These are phyloP conservation scores for Microdochium nivale DNA, from an alignment of 2,329 filamentous ascomycete species.

Conservation along the genomic window DNA sequence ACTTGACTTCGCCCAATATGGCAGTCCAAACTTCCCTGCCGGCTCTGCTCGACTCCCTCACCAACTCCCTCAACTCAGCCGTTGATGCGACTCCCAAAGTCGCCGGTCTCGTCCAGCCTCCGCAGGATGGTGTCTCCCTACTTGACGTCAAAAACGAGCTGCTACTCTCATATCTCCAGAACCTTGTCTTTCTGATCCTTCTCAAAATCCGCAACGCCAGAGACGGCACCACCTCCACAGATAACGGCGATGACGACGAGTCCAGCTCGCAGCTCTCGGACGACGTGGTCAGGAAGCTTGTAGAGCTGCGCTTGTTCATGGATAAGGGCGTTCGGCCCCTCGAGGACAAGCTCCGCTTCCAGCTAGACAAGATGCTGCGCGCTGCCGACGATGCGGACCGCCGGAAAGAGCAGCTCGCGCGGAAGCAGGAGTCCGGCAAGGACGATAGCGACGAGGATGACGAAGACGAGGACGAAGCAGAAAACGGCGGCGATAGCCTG, in stretches of 20 bases:
- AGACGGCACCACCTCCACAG: constrained; percentile 14
- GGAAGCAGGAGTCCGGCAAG: constrained; percentile 17
- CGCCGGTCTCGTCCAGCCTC: constrained; percentile 53
- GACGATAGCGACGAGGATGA: constrained; percentile 22
- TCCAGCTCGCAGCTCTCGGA: constrained; percentile 40
- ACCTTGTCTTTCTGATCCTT: constrained; percentile 80
- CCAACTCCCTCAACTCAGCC: constrained; percentile 51
- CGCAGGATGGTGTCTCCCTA: constrained; percentile 81
- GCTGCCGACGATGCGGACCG: constrained; percentile 69
- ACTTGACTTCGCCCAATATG: constrained; percentile 24
- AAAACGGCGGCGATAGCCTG: constrained; percentile 8
- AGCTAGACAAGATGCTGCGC: constrained; percentile 89
- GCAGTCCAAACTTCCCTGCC: constrained; percentile 40
- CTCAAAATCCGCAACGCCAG: constrained; percentile 61
- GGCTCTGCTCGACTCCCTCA: constrained; percentile 43
- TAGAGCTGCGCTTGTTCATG: constrained; percentile 83
- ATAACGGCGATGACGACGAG: constrained; percentile 22
- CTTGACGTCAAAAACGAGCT: constrained; percentile 95
- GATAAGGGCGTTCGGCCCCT: constrained; percentile 87
- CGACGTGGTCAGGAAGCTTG: constrained; percentile 74
- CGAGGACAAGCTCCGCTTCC: constrained; percentile 85
- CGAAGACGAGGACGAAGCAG: constrained; percentile 21
- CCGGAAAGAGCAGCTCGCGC: constrained; percentile 22
- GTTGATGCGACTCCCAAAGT: constrained; percentile 58
- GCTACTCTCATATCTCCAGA: constrained; percentile 92